phyloP scores from a whole-genome alignment of 768 basidiomycete genomes.

The Rhodocollybia butyracea region DNA sequence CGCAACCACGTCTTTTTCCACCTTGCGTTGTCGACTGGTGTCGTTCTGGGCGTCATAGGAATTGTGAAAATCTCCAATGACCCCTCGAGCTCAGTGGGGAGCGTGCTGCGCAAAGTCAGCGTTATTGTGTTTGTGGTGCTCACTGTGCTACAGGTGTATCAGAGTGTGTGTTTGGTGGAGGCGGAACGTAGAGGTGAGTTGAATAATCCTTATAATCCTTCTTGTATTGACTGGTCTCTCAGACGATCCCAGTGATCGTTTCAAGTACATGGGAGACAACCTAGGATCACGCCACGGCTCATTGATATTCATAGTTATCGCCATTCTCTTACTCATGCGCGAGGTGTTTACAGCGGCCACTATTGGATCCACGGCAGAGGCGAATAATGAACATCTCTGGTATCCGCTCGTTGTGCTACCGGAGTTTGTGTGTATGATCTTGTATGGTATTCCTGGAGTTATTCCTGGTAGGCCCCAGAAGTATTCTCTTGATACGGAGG shows the following conservation, averaged over 20 bases:
- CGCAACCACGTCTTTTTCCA: conserved; percentile 31
- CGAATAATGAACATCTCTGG: conserved; percentile 35
- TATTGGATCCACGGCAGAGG: conserved; percentile 19
- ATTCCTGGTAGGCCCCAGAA: too few relatives aligned
- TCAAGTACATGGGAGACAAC: neutral
- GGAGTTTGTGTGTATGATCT: conserved; percentile 33
- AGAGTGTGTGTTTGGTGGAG: conserved; percentile 20
- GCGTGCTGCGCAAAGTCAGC: conserved; percentile 28
- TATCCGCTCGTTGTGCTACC: conserved; percentile 38
- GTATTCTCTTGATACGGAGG: too few relatives aligned
- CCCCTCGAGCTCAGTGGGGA: conserved; percentile 15
- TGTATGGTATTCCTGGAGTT: conserved; percentile 31
- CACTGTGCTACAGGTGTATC: conserved; percentile 28
- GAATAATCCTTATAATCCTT: neutral
- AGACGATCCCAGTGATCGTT: neutral
- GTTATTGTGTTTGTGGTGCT: conserved; percentile 33
- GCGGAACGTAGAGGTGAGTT: neutral
- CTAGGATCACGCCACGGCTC: conserved; percentile 25
- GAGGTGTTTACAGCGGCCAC: conserved; percentile 35
- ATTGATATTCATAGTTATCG: conserved; percentile 29
- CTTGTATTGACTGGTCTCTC: neutral
- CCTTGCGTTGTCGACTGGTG: conserved; percentile 22
- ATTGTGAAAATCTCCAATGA: conserved; percentile 12
- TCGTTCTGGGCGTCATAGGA: conserved; percentile 32
- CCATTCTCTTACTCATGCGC: conserved; percentile 33